A percentile compares a stretch with the other conserved stretches of the same genome.
Conservation (phyloP, 1,284 basidiomycete species). For the Pseudozyma tsukubaensis region DNA sequence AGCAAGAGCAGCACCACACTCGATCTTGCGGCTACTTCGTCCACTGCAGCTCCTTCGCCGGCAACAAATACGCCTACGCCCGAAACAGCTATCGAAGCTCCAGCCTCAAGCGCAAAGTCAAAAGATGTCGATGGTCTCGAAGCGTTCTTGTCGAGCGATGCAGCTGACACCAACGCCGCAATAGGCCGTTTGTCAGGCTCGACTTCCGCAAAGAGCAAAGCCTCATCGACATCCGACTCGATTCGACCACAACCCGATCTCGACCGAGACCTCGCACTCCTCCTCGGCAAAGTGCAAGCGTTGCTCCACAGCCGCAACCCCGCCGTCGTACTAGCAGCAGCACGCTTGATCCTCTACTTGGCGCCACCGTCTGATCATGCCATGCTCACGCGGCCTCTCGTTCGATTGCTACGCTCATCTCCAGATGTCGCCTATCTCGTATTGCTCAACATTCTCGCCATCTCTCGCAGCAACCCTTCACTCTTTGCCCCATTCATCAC, state of each 20-base stretch:
- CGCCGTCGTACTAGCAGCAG: conserved; percentile 53
- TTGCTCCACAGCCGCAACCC: conserved; percentile 57
- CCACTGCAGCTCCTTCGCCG: conserved; percentile 1
- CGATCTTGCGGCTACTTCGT: not conserved
- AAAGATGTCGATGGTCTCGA: conserved; percentile 36
- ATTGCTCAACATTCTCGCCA: conserved; percentile 39
- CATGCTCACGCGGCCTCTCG: conserved; percentile 29
- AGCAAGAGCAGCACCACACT: not conserved
- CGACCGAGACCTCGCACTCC: conserved; percentile 59
- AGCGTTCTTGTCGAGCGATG: conserved; percentile 36
- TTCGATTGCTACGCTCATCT: conserved; percentile 46
- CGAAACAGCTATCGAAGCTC: not conserved
- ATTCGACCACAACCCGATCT: conserved; percentile 17
- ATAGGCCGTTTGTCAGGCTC: not conserved
- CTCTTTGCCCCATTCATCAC: conserved; percentile 44
- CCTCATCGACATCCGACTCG: not conserved
- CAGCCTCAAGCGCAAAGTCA: not conserved
- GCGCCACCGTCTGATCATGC: conserved; percentile 26
- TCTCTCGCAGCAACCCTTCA: conserved; percentile 19
- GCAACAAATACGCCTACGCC: conserved; percentile 6
- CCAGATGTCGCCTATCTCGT: conserved; percentile 54
- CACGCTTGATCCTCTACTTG: conserved; percentile 37
- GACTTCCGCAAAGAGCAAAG: not conserved
- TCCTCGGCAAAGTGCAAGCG: conserved; percentile 48
- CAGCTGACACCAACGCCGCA: not conserved